These are phyloP conservation scores for Stachybotrys chlorohalonatus DNA, from an alignment of 2,329 filamentous ascomycete species.

Conservation along the genomic window DNA sequence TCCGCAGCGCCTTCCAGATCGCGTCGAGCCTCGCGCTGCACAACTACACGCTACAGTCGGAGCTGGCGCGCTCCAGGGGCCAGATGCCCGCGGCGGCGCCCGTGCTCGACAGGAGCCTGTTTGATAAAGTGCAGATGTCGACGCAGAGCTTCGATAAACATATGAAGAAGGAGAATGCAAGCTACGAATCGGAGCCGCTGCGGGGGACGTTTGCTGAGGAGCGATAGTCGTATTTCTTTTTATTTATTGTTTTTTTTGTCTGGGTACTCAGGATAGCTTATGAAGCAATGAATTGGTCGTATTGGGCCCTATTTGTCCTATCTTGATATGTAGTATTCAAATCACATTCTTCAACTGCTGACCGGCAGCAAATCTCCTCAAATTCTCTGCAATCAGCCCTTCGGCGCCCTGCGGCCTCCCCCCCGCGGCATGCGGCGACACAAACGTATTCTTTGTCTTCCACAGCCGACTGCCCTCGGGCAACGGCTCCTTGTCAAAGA, in stretches of 20 bases:
- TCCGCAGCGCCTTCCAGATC: slow-evolving; percentile 26
- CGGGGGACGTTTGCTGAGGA: slow-evolving; percentile 22
- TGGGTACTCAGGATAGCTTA: too few species aligned
- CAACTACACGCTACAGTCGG: slow-evolving; percentile 19
- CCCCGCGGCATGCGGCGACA: slow-evolving; percentile 51
- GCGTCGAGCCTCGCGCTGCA: slow-evolving; percentile 27
- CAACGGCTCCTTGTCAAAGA: slow-evolving; percentile 37
- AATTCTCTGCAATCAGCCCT: slow-evolving; percentile 49
- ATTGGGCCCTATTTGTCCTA: not conserved
- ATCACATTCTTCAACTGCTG: slow-evolving; percentile 48
- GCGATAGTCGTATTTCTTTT: not conserved
- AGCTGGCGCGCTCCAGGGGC: slow-evolving; percentile 19
- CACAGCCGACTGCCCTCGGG: slow-evolving; percentile 34
- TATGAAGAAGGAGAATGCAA: slow-evolving; percentile 28
- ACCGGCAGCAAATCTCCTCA: slow-evolving; percentile 49
- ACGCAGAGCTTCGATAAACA: slow-evolving; percentile 31
- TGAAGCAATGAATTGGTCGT: too few species aligned
- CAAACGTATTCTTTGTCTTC: slow-evolving; percentile 40
- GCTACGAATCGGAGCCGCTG: slow-evolving; percentile 21
- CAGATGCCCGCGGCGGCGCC: slow-evolving; percentile 24
- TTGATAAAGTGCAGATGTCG: slow-evolving; percentile 33
- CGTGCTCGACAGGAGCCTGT: slow-evolving; percentile 24
- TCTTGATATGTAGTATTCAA: not conserved
- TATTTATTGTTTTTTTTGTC: too few species aligned
- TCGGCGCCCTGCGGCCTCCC: slow-evolving; percentile 53